A percentile compares a stretch with the other conserved stretches of the same genome.
Conservation (phyloP, 129 eudicot genomes). For the Mikania micrantha region DNA sequence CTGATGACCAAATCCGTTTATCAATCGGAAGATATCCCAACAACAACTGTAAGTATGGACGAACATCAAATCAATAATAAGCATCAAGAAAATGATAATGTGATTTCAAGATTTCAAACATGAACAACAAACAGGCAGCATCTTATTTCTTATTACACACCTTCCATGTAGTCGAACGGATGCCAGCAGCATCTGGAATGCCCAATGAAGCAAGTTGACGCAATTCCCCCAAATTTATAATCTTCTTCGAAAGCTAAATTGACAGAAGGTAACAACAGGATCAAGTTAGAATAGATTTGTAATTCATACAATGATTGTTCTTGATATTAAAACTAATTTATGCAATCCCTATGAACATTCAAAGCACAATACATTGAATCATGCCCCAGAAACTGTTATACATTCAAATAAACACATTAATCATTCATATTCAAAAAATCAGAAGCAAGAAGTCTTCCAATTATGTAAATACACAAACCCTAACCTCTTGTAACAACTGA, state of each 20-base stretch:
- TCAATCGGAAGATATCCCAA: conserved; percentile 83
- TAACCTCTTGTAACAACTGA: conserved; percentile 79
- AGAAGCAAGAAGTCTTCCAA: not conserved
- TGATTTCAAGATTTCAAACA: not conserved
- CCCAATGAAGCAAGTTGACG: conserved; percentile 79
- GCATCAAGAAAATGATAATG: not conserved
- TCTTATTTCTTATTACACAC: conserved; percentile 21
- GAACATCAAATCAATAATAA: not conserved
- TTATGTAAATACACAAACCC: not conserved
- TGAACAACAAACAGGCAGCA: not conserved
- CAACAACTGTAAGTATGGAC: conserved; percentile 54
- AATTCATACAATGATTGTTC: not conserved
- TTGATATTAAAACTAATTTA: not conserved
- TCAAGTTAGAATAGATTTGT: not conserved
- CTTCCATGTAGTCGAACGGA: conserved; percentile 90
- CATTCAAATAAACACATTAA: not conserved
- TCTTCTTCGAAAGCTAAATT: conserved; percentile 71
- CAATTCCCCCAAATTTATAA: conserved; percentile 69
- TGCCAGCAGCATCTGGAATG: conserved; percentile 79
- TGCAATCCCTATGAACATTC: not conserved
- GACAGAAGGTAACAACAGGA: not conserved
- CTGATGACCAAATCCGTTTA: conserved; percentile 76
- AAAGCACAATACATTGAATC: not conserved
- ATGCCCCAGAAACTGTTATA: not conserved
- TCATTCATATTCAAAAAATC: not conserved